Evolutionary conservation across 2,329 filamentous ascomycete species (phyloP).

Genomic region (Clathrospora elynae): DNA sequence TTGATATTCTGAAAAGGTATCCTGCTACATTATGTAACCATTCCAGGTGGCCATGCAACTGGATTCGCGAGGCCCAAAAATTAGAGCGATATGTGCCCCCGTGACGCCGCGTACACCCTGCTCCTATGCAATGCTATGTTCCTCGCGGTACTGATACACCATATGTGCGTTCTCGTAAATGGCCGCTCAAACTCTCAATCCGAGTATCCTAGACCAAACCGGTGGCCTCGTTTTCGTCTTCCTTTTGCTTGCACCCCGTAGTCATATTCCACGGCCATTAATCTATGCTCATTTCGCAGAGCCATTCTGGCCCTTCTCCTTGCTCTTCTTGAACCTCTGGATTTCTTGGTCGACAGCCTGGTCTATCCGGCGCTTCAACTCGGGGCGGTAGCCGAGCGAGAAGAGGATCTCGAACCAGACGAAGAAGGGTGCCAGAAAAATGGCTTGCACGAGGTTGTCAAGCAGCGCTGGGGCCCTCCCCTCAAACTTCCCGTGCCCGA

Average conservation of each 20-base stretch:
- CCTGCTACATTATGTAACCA: constrained; percentile 10
- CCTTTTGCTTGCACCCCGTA: neutral
- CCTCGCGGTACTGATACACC: constrained; percentile 13
- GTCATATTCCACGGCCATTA: neutral
- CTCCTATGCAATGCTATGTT: constrained; percentile 30
- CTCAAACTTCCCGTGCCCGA: constrained; percentile 90
- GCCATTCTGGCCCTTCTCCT: constrained; percentile 52
- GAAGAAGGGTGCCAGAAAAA: constrained; percentile 93
- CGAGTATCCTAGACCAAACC: constrained; percentile 4
- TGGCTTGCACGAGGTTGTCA: constrained; percentile 87
- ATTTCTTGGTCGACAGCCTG: constrained; percentile 77
- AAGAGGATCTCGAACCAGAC: constrained; percentile 97
- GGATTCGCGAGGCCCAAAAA: constrained; percentile 3
- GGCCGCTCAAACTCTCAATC: neutral
- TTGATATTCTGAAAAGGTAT: constrained; percentile 15
- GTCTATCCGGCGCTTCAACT: constrained; percentile 80
- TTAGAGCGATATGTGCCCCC: constrained; percentile 6
- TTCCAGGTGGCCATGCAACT: constrained; percentile 3
- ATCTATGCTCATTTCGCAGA: constrained; percentile 24
- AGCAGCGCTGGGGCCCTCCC: constrained; percentile 84
- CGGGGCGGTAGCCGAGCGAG: constrained; percentile 84
- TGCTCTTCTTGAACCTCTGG: constrained; percentile 68
- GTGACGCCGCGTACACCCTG: constrained; percentile 29
- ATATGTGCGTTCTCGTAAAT: constrained; percentile 1
- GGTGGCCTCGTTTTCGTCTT: neutral